Conservation (phyloP, 1,284 basidiomycete genomes). For the Trametes versicolor region DNA sequence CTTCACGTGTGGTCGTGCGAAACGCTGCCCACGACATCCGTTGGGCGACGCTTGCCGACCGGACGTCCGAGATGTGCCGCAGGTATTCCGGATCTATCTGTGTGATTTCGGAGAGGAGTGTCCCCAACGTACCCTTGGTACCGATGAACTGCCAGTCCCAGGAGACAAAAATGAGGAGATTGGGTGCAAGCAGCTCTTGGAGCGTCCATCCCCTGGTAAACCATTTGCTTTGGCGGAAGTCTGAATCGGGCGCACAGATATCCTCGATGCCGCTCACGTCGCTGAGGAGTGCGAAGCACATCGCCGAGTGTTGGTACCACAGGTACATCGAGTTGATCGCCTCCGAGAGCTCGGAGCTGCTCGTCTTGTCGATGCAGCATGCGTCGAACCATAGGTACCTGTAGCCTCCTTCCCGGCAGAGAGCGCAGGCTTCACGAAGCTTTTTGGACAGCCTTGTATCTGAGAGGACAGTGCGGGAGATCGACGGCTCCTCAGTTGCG, state of each 20-base stretch:
- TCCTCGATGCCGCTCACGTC: not conserved
- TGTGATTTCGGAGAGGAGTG: not conserved
- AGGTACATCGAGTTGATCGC: too few species aligned
- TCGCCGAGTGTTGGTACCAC: not conserved
- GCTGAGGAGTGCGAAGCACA: not conserved
- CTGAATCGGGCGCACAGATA: not conserved
- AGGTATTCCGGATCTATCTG: not conserved
- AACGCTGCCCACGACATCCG: conserved; percentile 15
- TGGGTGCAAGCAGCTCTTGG: conserved; percentile 13
- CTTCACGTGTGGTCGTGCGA: conserved; percentile 4
- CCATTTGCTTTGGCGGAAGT: too few species aligned
- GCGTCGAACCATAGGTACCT: conserved; percentile 11
- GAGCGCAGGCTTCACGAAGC: not conserved
- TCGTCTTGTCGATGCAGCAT: too few species aligned
- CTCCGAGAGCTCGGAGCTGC: too few species aligned
- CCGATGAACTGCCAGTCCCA: conserved; percentile 6
- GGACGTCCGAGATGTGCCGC: not conserved
- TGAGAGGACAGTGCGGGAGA: not conserved
- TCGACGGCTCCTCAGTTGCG: too few species aligned
- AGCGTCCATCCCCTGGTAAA: too few species aligned
- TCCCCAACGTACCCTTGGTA: not conserved
- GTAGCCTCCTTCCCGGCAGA: not conserved
- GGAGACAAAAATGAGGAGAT: not conserved
- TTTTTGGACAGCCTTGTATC: conserved; percentile 4
- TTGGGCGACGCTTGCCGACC: conserved; percentile 7